Percentiles rank a stretch among this genome's conserved stretches.
Conservation (phyloP, 176 grass and related monocot species). For the Themeda triandra region DNA sequence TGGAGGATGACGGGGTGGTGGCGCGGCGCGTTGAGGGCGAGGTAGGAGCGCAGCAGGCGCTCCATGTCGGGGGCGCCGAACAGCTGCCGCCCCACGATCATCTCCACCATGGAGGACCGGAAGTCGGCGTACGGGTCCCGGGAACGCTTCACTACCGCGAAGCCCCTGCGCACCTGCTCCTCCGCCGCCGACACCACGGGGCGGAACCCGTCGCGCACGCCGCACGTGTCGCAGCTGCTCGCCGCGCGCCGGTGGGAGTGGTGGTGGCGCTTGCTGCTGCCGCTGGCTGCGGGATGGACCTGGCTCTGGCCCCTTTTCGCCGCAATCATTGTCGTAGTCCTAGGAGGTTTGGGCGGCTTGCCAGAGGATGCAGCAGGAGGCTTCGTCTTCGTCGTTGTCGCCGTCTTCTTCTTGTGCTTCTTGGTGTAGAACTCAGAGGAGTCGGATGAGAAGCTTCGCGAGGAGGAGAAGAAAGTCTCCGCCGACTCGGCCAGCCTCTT, state of each 20-base stretch:
- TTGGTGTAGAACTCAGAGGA: slow-evolving; percentile 94
- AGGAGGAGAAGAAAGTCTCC: slow-evolving; percentile 83
- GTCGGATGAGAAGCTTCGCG: slow-evolving; percentile 90
- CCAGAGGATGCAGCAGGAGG: neutral
- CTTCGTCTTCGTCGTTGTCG: neutral
- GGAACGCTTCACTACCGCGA: slow-evolving; percentile 84
- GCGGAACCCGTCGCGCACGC: slow-evolving; percentile 69
- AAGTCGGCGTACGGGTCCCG: slow-evolving; percentile 89
- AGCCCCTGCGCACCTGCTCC: slow-evolving; percentile 52
- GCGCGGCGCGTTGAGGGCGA: slow-evolving; percentile 71
- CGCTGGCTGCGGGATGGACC: neutral
- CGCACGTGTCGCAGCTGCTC: slow-evolving; percentile 65
- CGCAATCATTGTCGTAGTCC: neutral
- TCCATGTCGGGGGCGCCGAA: slow-evolving; percentile 73
- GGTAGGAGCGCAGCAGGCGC: slow-evolving; percentile 78
- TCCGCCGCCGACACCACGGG: slow-evolving; percentile 48
- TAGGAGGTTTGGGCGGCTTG: neutral
- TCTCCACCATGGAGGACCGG: slow-evolving; percentile 92
- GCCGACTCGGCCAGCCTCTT: slow-evolving; percentile 33
- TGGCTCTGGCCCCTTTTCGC: neutral
- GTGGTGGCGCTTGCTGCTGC: neutral
- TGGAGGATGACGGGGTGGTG: slow-evolving; percentile 94
- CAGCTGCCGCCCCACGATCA: slow-evolving; percentile 79
- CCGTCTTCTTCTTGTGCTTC: slow-evolving; percentile 24
- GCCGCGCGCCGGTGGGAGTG: slow-evolving; percentile 19